Conservation (phyloP, 148 eudicot species). For the Vaccinium vitisidaea region DNA sequence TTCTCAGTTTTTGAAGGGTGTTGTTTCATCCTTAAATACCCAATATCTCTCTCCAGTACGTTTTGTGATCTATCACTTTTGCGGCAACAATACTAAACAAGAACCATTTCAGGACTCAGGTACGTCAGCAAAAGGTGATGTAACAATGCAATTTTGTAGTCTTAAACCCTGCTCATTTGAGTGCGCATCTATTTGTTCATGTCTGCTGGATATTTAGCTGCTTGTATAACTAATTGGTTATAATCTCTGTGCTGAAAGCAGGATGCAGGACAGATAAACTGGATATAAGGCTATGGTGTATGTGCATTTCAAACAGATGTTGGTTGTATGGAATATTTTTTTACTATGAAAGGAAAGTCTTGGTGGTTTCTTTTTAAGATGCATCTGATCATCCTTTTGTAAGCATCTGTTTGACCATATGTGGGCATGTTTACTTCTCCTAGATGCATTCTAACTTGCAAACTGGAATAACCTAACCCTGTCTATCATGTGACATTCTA, state of each 20-base stretch:
- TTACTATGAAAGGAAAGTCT: not conserved
- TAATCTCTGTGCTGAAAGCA: not conserved
- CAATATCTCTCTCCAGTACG: not conserved
- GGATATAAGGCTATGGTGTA: not conserved
- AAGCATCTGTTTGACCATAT: not conserved
- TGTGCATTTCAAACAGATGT: not conserved
- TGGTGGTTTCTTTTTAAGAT: not conserved
- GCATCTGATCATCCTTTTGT: not conserved
- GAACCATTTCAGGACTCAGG: constrained; percentile 84
- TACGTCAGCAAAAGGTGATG: constrained; percentile 46
- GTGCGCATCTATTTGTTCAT: constrained; percentile 20
- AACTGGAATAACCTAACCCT: not conserved
- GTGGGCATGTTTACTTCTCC: not conserved
- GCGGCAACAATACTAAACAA: constrained; percentile 22
- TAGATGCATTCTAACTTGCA: not conserved
- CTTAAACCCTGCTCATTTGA: constrained; percentile 76
- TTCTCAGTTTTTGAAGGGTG: not conserved
- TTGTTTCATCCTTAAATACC: not conserved
- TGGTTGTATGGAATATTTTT: not conserved
- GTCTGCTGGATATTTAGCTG: constrained; percentile 5
- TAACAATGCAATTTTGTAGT: constrained; percentile 55
- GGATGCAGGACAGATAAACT: not conserved
- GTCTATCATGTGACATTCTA: not conserved
- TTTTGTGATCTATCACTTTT: not conserved
- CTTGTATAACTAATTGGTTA: not conserved